phyloP scores from a whole-genome alignment of 1,139 yeast species.

The Yamadazyma diospyri region DNA sequence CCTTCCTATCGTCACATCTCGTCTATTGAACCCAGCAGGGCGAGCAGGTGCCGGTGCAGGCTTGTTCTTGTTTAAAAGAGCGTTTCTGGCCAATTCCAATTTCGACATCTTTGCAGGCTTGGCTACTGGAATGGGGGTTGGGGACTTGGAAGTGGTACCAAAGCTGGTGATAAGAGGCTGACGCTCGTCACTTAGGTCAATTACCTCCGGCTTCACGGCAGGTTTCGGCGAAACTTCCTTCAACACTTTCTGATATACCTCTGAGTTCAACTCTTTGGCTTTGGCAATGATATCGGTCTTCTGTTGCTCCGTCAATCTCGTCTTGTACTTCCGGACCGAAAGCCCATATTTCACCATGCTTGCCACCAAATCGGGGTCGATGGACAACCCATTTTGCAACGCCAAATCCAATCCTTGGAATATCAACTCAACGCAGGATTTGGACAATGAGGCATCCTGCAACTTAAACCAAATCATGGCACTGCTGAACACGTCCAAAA shows the following conservation, averaged over 20 bases:
- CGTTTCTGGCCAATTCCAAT: constrained; percentile 40
- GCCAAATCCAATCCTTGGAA: constrained; percentile 66
- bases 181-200: constrained; percentile 11
- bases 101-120: constrained; percentile 26
- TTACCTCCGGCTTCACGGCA: constrained; percentile 1
- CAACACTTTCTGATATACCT: constrained; percentile 50
- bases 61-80: constrained; percentile 17
- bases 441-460: constrained; percentile 71
- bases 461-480: constrained; percentile 78
- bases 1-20: constrained; percentile 28
- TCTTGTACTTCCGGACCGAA: constrained; percentile 62
- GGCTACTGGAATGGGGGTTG: constrained; percentile 41
- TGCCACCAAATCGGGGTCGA: constrained; percentile 49
- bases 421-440: constrained; percentile 71
- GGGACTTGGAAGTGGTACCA: constrained; percentile 35
- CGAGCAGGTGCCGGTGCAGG: constrained; percentile 52
- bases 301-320: constrained; percentile 60
- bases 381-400: constrained; percentile 42
- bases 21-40: constrained; percentile 65
- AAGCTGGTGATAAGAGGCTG: constrained; percentile 52
- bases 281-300: constrained; percentile 52
- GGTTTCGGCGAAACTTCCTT: constrained; percentile 5
- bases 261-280: constrained; percentile 52
- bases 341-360: constrained; percentile 60
- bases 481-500: constrained; percentile 53